phyloP scores from a whole-genome alignment of 345 rosid species.

The Odontarrhena argentea region DNA sequence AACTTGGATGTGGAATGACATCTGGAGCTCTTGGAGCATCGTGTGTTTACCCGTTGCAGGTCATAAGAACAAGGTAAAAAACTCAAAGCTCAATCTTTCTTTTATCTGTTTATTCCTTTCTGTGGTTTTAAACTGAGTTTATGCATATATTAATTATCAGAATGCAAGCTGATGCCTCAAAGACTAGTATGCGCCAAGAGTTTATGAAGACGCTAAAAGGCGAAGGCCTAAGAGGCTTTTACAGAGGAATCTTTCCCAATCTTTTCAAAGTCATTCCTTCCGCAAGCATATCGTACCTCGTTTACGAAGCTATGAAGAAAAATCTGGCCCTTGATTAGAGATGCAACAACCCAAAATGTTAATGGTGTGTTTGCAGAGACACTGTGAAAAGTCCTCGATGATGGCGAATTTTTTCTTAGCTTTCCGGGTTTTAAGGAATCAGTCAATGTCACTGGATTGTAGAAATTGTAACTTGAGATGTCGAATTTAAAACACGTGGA shows the following conservation, averaged over 20 bases:
- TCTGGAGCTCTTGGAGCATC: slow-evolving; percentile 95
- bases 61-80: slow-evolving; percentile 82
- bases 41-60: slow-evolving; percentile 94
- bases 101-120: not conserved
- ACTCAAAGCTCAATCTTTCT: not conserved
- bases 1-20: slow-evolving; percentile 85
- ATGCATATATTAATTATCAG: slow-evolving; percentile 43
- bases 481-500: not conserved
- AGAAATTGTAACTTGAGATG: slow-evolving; percentile 13
- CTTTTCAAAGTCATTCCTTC: slow-evolving; percentile 73
- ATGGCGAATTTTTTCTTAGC: slow-evolving; percentile 19
- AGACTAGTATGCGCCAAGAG: slow-evolving; percentile 78
- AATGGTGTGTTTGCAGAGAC: not conserved
- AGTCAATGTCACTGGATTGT: not conserved
- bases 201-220: slow-evolving; percentile 70
- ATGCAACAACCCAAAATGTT: not conserved
- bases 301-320: slow-evolving; percentile 91
- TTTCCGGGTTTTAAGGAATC: not conserved
- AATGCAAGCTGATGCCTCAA: slow-evolving; percentile 81
- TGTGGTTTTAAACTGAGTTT: not conserved
- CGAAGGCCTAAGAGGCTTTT: slow-evolving; percentile 86
- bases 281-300: slow-evolving; percentile 56
- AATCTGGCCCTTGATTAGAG: slow-evolving; percentile 59
- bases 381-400: slow-evolving; percentile 23
- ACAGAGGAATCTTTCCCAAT: slow-evolving; percentile 92